These are phyloP conservation scores for Trametes hirsuta DNA, from an alignment of 1,284 basidiomycete genomes.

Conservation along the genomic window DNA sequence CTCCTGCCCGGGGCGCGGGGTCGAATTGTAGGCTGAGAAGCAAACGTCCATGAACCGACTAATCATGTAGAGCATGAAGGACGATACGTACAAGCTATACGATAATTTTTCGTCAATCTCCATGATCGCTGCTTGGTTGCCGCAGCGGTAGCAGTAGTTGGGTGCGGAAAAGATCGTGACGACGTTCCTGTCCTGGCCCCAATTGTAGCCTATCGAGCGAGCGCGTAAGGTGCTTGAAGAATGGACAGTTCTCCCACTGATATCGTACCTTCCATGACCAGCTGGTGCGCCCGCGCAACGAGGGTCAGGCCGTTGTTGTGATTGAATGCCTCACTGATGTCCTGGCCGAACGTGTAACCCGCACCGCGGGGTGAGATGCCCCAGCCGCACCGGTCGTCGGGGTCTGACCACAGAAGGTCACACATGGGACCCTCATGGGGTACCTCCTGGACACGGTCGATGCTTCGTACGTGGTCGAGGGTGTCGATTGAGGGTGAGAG, in stretches of 20 bases:
- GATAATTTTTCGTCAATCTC: constrained; percentile 99
- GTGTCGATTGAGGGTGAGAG: constrained; percentile 99
- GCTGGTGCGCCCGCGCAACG: constrained; percentile 93
- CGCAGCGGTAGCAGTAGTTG: constrained; percentile 99
- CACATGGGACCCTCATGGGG: constrained; percentile 99
- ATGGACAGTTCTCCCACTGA: not conserved
- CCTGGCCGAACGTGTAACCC: constrained; percentile 99
- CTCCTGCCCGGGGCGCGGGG: constrained; percentile 96
- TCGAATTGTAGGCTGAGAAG: constrained; percentile 93
- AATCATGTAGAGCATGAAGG: constrained; percentile 1
- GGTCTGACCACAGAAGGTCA: constrained; percentile 98
- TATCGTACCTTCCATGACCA: constrained; percentile 93
- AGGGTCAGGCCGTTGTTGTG: constrained; percentile 99
- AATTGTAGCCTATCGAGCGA: constrained; percentile 73
- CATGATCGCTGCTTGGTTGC: constrained; percentile 99
- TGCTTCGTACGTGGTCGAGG: constrained; percentile 97
- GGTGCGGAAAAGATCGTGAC: constrained; percentile 99
- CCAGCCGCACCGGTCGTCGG: constrained; percentile 99
- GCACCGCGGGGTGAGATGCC: constrained; percentile 99
- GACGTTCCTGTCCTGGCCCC: constrained; percentile 99
- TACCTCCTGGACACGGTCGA: constrained; percentile 98
- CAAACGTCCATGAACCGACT: constrained; percentile 11
- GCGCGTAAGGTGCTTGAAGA: constrained; percentile 11
- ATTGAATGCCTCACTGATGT: constrained; percentile 98
- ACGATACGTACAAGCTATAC: constrained; percentile 79